Evolutionary conservation across 2,329 filamentous ascomycete species (phyloP).

Genomic region (Anthostomella pinea): DNA sequence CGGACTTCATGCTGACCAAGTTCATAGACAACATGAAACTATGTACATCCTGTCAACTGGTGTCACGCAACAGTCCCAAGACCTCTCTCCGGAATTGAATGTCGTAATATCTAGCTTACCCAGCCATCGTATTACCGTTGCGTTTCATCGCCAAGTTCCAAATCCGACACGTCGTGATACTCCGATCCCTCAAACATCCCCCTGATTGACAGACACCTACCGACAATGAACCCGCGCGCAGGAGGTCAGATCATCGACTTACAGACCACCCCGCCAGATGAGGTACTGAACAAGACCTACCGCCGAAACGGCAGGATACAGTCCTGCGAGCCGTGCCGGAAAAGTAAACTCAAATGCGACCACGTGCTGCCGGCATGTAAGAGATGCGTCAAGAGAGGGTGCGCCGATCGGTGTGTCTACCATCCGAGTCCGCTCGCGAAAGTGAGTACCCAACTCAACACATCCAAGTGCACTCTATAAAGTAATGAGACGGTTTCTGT

Average conservation of each 20-base stretch:
- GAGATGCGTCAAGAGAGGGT: constrained; percentile 31
- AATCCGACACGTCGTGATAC: neutral
- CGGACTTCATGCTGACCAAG: neutral
- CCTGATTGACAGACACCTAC: no score
- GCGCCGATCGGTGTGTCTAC: constrained; percentile 32
- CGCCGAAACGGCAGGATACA: constrained; percentile 36
- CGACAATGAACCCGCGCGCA: constrained; percentile 20
- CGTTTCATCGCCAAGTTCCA: no score
- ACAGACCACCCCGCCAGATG: constrained; percentile 15
- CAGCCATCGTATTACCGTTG: no score
- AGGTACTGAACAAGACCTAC: constrained; percentile 29
- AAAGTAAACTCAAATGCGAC: constrained; percentile 35
- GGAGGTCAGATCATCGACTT: constrained; percentile 30
- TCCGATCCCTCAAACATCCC: no score
- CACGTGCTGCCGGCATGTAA: constrained; percentile 34
- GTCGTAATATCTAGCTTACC: no score
- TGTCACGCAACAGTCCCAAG: no score
- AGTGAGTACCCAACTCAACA: no score
- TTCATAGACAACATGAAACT: no score
- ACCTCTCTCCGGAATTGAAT: no score
- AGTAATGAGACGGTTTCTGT: neutral
- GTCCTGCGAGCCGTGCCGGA: constrained; percentile 33
- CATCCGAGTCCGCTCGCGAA: constrained; percentile 34
- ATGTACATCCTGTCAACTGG: no score
- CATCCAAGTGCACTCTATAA: no score